Evolutionary conservation across 2,329 filamentous ascomycete species (phyloP).

Genomic region (Sclerotinia spermophila): DNA sequence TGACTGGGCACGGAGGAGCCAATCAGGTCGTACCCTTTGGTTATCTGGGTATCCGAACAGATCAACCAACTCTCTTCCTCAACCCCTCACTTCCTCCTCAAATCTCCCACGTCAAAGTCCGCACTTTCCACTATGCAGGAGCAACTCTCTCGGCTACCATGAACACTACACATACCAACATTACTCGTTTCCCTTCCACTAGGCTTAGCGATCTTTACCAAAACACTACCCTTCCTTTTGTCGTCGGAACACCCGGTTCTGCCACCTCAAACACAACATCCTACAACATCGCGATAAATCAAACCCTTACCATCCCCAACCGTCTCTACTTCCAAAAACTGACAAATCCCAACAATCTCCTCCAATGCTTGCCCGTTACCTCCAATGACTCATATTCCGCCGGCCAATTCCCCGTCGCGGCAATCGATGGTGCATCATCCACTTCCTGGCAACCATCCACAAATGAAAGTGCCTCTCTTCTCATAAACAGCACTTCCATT

Average conservation of each 20-base stretch:
- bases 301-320: constrained; percentile 54
- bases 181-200: constrained; percentile 49
- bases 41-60: constrained; percentile 60
- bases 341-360: constrained; percentile 57
- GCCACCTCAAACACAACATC: constrained; percentile 39
- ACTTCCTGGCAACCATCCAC: constrained; percentile 64
- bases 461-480: constrained; percentile 51
- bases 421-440: constrained; percentile 61
- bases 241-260: constrained; percentile 47
- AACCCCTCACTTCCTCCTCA: constrained; percentile 60
- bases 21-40: constrained; percentile 66
- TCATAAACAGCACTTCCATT: constrained; percentile 46
- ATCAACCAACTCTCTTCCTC: constrained; percentile 57
- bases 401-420: constrained; percentile 66
- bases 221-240: constrained; percentile 54
- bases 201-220: constrained; percentile 56
- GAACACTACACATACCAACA: constrained; percentile 61
- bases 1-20: constrained; percentile 67
- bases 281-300: constrained; percentile 47
- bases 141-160: constrained; percentile 58
- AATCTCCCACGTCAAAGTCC: constrained; percentile 56
- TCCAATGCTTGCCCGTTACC: constrained; percentile 57
- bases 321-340: constrained; percentile 51
- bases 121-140: constrained; percentile 64
- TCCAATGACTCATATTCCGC: constrained; percentile 49